phyloP scores from a whole-genome alignment of 1,139 yeast genomes.

The Lodderomyces pseudojiufengensis region DNA sequence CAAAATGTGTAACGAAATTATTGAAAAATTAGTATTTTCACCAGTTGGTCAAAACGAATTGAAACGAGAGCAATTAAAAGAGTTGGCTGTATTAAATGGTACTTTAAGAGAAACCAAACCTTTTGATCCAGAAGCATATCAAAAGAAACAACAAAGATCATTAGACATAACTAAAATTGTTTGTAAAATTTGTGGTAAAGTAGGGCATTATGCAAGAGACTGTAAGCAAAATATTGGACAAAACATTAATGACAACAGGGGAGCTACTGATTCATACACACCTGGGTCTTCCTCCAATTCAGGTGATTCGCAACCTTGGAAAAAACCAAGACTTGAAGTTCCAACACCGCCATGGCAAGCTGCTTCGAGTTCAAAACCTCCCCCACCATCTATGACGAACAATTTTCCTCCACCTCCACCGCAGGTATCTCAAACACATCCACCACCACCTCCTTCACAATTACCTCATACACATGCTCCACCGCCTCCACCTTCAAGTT shows the following conservation, averaged over 20 bases:
- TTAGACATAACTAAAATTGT: conserved; percentile 56
- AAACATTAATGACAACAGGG: not conserved
- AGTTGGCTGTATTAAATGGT: conserved; percentile 91
- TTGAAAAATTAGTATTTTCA: conserved; percentile 77
- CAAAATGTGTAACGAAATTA: conserved; percentile 67
- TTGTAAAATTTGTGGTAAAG: conserved; percentile 74
- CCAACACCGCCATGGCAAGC: conserved; percentile 20
- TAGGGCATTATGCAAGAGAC: conserved; percentile 87
- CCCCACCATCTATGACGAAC: conserved; percentile 27
- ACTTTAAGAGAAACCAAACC: conserved; percentile 81
- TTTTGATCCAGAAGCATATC: conserved; percentile 59
- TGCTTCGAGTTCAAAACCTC: conserved; percentile 14
- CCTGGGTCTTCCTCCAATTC: conserved; percentile 4
- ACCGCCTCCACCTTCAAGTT: conserved; percentile 14
- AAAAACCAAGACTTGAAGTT: conserved; percentile 14
- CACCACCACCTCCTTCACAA: conserved; percentile 19
- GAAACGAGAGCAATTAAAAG: conserved; percentile 86
- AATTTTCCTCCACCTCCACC: conserved; percentile 37
- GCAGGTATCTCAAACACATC: conserved; percentile 18
- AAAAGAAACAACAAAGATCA: conserved; percentile 34
- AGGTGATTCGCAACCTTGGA: conserved; percentile 14
- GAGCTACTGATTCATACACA: conserved; percentile 7
- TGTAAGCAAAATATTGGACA: conserved; percentile 41
- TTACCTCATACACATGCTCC: conserved; percentile 17
- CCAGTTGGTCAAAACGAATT: conserved; percentile 93